Conservation (phyloP, 352 stramenopile species). For the Phytophthora quininea region DNA sequence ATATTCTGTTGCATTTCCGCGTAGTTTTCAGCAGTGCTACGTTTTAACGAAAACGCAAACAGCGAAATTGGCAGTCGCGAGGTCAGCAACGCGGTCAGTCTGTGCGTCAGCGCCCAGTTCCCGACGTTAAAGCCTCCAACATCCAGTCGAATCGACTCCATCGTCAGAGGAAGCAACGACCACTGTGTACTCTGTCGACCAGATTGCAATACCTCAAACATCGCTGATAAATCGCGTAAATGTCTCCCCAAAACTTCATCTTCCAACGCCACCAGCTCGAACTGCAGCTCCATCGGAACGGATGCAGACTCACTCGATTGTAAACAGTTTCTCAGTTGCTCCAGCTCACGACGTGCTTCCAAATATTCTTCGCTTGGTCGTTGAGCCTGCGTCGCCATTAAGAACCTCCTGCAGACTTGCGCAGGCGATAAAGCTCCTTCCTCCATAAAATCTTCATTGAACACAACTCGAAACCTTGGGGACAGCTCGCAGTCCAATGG, state of each 20-base stretch:
- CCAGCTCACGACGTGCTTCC: conserved; percentile 20
- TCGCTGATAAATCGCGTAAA: conserved; percentile 19
- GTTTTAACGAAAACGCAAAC: conserved; percentile 34
- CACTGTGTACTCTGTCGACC: neutral
- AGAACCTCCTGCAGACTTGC: conserved; percentile 26
- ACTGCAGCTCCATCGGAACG: conserved; percentile 26
- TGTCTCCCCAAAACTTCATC: conserved; percentile 19
- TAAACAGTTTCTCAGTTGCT: conserved; percentile 6
- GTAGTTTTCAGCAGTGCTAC: conserved; percentile 9
- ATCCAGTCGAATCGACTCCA: conserved; percentile 32
- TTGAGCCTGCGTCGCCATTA: conserved; percentile 1
- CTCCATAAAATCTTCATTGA: conserved; percentile 37
- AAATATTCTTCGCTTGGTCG: conserved; percentile 22
- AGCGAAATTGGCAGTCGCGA: conserved; percentile 19
- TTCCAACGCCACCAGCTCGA: conserved; percentile 30
- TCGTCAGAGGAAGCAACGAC: conserved; percentile 17
- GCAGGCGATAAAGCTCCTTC: conserved; percentile 30
- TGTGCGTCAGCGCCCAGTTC: conserved; percentile 28
- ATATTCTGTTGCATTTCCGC: conserved; percentile 14
- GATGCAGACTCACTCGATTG: neutral
- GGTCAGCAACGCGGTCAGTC: conserved; percentile 21
- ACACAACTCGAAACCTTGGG: conserved; percentile 39
- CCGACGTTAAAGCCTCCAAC: conserved; percentile 19
- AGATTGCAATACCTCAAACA: conserved; percentile 7
- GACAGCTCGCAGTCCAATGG: conserved; percentile 35